These are phyloP conservation scores for Echria macrotheca DNA, from an alignment of 495 filamentous ascomycete species.

Conservation along the genomic window DNA sequence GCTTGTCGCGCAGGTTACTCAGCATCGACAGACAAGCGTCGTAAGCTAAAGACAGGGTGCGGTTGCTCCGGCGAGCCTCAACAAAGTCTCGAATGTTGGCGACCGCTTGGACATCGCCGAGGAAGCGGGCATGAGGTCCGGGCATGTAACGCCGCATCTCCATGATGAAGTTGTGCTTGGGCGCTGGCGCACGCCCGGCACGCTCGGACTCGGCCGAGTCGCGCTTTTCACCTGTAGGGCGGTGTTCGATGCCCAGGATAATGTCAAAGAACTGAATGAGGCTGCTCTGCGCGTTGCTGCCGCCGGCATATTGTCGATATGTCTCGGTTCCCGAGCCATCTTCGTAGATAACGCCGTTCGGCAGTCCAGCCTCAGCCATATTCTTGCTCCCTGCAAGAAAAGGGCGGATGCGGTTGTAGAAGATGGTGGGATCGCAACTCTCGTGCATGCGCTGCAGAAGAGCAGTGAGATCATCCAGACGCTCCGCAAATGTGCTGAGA, in stretches of 20 bases:
- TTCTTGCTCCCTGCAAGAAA: constrained; percentile 96
- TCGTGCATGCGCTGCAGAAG: constrained; percentile 86
- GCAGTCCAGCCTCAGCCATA: constrained; percentile 89
- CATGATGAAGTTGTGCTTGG: constrained; percentile 83
- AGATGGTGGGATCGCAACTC: constrained; percentile 87
- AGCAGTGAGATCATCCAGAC: constrained; percentile 72
- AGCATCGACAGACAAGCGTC: constrained; percentile 91
- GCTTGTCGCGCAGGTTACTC: constrained; percentile 82
- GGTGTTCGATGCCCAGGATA: constrained; percentile 83
- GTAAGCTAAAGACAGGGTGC: constrained; percentile 68
- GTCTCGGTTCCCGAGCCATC: constrained; percentile 63
- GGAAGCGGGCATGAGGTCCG: constrained; percentile 80
- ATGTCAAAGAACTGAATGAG: constrained; percentile 97
- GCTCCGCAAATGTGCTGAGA: constrained; percentile 73
- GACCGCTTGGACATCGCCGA: constrained; percentile 70
- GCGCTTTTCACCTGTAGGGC: constrained; percentile 72
- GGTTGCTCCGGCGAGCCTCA: constrained; percentile 55
- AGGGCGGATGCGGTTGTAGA: constrained; percentile 89
- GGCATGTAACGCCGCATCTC: constrained; percentile 99
- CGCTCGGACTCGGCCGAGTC: constrained; percentile 40
- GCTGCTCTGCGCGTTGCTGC: constrained; percentile 94
- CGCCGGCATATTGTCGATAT: constrained; percentile 83
- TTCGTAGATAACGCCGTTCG: constrained; percentile 83
- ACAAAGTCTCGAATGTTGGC: constrained; percentile 89
- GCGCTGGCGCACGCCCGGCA: constrained; percentile 49